Base-by-base conservation (phyloP, 371 early-diverging fungal species). In the Massospora cicadina region DNA sequence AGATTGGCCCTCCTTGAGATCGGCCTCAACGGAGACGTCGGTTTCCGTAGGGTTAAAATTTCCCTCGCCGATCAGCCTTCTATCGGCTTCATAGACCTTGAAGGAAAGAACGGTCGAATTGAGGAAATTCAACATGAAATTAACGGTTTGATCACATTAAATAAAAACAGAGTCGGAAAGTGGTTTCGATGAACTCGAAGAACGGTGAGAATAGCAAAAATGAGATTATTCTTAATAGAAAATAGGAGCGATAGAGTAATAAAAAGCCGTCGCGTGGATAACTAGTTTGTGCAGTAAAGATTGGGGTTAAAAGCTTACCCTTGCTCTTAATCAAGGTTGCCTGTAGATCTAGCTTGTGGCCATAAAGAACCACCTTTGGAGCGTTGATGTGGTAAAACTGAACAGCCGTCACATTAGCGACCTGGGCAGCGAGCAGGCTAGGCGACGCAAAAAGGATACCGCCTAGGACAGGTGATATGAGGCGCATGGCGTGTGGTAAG, bases 341-440 rank as follows among this genome's bases (percentile, higher is more conserved):
- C 43, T 31, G 1, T 21, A 33, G 21, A 3, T 17, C 32, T 5
- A 62, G 24, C 1, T 12, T 30, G 32, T n/a, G 24, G 32, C 33
- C 33, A 26, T 62, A 62, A 3, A 62, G 33, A 23, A 62, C 62
- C 1, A 62, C 62, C 24, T 62, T 62, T n/a, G 62, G 62, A 43
- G 43, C 17, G 43, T 43, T 43, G 43, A 43, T 5, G 17, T 17
- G 5, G 43, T 43, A 17, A 17, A 43, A 17, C 17, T 43, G 5
- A 43, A 43, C 17, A 5, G 43, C 5, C 5, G 43, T 43, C 17
- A 10, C 10, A n/a, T n/a, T n/a, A n/a, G n/a, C n/a, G n/a, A n/a
- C n/a, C 43, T 43, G 43, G 17, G 43, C 43, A 43, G 43, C 43
- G 17, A 5, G 17, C 5, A 10, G 43, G 43, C 43, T 10, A 17